Evolutionary conservation across 345 rosid species (phyloP), one percentile per base, ranked within the genome.

Genomic region (Gossypium ekmanianum): DNA sequence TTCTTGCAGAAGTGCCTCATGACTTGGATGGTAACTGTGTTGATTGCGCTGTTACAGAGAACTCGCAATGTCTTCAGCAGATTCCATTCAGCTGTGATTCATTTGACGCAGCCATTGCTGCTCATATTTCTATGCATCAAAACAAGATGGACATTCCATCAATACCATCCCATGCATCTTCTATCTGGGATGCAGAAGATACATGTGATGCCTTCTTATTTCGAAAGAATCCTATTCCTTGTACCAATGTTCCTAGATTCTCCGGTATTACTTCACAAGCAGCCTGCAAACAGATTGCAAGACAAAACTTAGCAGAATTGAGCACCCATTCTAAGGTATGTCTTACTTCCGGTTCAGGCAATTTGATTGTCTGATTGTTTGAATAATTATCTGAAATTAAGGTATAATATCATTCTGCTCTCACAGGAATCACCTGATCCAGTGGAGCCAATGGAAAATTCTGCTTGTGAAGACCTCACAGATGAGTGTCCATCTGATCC

Each of bases 151-250:
- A 77, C 58, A 59, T 73, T 73, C 74, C 77, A 61, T 80, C 89
- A 20, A 56, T 83, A 71, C 58, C 80, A 75, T 78, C 88, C 79
- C 87, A 87, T 74, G 68, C 88, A 61, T 75, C 93, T 47, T 89
- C 98, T 39, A 86, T 96, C 71, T 96, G 97, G 97, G 99, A 90
- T 79, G 97, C 92, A 80, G 99, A 96, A 80, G 98, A 96, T 77
- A 96, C 99, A 61, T 89, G 98, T 8, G 99, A 96, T 84, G 97
- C 97, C 80, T 96, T 96, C 83, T 88, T 92, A n/a, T 96, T 96
- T 86, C 88, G 78, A 68, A 88, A 74, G 81, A 79, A 66, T 47
- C 86, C 61, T 75, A 55, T 73, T 63, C 61, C 62, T 27, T 45
- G 34, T 72, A 80, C 79, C 65, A 85, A 88, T 48, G 74, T 63